These are phyloP conservation scores for Mycena sp. DNA, from an alignment of 1,284 basidiomycete species.

Conservation along the genomic window DNA sequence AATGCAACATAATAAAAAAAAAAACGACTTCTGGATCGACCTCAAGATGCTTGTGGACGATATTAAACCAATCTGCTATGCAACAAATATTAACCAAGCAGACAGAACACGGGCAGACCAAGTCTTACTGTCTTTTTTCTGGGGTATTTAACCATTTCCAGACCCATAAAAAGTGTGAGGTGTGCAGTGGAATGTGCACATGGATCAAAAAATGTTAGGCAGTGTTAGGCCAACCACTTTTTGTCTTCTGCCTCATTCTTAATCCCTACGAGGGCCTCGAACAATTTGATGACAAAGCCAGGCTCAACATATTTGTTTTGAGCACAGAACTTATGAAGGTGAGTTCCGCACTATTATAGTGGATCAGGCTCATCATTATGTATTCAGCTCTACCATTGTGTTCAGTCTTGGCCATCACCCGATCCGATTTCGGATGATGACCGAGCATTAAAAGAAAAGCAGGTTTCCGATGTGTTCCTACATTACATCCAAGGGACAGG, in stretches of 20 bases:
- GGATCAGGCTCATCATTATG: neutral
- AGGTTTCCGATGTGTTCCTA: neutral
- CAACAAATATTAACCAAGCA: slow-evolving; percentile 29
- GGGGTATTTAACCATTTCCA: slow-evolving; percentile 29
- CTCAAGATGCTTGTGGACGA: slow-evolving; percentile 21
- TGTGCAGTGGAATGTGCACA: slow-evolving; percentile 21
- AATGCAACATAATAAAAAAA: slow-evolving; percentile 20
- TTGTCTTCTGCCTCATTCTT: slow-evolving; percentile 17
- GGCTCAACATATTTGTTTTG: slow-evolving; percentile 6
- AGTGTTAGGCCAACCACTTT: slow-evolving; percentile 17
- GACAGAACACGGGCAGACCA: slow-evolving; percentile 25
- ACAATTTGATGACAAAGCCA: slow-evolving; percentile 22
- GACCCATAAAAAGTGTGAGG: neutral
- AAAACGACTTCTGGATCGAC: slow-evolving; percentile 18
- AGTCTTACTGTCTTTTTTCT: slow-evolving; percentile 24
- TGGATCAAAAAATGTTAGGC: slow-evolving; percentile 27
- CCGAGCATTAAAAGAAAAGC: neutral
- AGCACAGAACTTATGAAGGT: slow-evolving; percentile 10
- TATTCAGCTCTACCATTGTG: slow-evolving; percentile 9
- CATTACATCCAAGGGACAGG: neutral
- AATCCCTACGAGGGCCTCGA: slow-evolving; percentile 11
- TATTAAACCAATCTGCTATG: slow-evolving; percentile 30
- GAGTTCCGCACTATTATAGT: neutral
- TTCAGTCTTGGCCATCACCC: neutral
- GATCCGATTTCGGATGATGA: neutral